Conservation (phyloP, 2,329 filamentous ascomycete species). For the Orbilia oligospora region DNA sequence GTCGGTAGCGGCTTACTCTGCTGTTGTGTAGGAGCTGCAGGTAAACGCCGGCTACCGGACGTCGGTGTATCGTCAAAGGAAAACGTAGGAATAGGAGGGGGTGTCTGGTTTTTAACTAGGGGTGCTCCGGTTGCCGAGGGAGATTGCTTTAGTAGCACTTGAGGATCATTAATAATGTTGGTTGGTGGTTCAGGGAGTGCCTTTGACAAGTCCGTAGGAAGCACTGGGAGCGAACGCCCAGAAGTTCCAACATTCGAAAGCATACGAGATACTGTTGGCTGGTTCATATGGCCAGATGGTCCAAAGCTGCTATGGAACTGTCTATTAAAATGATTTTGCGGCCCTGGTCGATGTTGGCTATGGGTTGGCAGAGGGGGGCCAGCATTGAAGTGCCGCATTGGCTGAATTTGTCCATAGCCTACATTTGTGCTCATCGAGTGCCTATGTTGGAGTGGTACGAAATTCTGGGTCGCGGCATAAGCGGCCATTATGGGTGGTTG, state of each 20-base stretch:
- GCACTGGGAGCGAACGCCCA: slow-evolving; percentile 43
- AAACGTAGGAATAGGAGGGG: slow-evolving; percentile 41
- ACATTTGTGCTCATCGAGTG: slow-evolving; percentile 19
- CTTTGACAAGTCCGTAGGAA: slow-evolving; percentile 31
- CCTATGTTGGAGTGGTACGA: slow-evolving; percentile 28
- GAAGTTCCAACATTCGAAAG: slow-evolving; percentile 19
- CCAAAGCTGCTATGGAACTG: slow-evolving; percentile 26
- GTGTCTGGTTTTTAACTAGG: slow-evolving; percentile 34
- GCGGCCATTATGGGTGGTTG: slow-evolving; percentile 20
- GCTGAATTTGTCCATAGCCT: slow-evolving; percentile 34
- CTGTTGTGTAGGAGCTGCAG: slow-evolving; percentile 30
- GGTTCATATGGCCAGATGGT: slow-evolving; percentile 18
- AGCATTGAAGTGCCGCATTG: slow-evolving; percentile 34
- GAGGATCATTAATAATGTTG: slow-evolving; percentile 8
- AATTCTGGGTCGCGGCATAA: background rate
- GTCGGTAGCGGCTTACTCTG: slow-evolving; percentile 35
- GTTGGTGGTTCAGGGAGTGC: slow-evolving; percentile 40
- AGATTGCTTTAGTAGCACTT: slow-evolving; percentile 22
- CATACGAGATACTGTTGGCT: background rate
- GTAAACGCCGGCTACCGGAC: slow-evolving; percentile 30
- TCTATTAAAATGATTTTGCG: slow-evolving; percentile 24
- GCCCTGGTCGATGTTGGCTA: slow-evolving; percentile 21
- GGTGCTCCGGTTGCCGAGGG: slow-evolving; percentile 14
- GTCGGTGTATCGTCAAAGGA: slow-evolving; percentile 40
- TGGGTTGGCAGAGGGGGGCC: slow-evolving; percentile 37